Percentiles rank a stretch among this genome's conserved stretches.
Evolutionary conservation across 768 basidiomycete genomes (phyloP).

Genomic region (Amanita jacksonii): DNA sequence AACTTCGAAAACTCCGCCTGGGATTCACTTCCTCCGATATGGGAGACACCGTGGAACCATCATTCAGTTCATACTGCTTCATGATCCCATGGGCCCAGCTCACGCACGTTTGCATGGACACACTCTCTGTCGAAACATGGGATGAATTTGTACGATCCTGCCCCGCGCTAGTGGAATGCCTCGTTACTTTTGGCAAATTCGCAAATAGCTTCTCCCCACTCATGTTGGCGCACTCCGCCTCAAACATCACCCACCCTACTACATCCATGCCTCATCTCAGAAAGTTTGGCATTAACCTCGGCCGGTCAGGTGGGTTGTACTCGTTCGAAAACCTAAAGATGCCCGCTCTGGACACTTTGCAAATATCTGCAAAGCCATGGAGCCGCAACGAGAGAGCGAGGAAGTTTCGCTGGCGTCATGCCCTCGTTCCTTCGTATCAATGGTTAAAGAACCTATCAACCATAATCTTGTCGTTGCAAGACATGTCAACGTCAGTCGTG

Average conservation of each 20-base stretch:
- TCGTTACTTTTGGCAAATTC: slow-evolving; percentile 5
- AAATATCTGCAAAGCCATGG: slow-evolving; percentile 6
- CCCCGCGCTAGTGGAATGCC: slow-evolving; percentile 2
- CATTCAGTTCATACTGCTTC: slow-evolving; percentile 3
- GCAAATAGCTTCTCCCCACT: neutral
- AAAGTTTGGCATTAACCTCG: slow-evolving; percentile 3
- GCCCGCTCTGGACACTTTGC: neutral
- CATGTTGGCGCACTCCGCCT: neutral
- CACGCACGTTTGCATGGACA: slow-evolving; percentile 6
- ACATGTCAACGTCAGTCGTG: slow-evolving; percentile 1
- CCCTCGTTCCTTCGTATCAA: neutral
- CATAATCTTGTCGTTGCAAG: neutral
- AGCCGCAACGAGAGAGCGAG: slow-evolving; percentile 2
- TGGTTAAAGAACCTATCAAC: slow-evolving; percentile 2
- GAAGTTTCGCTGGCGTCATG: slow-evolving; percentile 1
- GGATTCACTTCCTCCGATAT: neutral
- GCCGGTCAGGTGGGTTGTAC: slow-evolving; percentile 3
- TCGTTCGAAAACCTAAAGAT: slow-evolving; percentile 4
- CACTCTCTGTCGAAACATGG: slow-evolving; percentile 6
- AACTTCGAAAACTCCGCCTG: neutral
- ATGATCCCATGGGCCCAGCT: slow-evolving; percentile 6
- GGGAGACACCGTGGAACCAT: neutral
- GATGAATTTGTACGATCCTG: slow-evolving; percentile 2
- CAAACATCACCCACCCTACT: neutral
- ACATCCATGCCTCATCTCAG: neutral